Evolutionary conservation across 805 yeast genomes (phyloP), one percentile per base, ranked within the genome.

Genomic region (Jamesozyma jinghongensis): DNA sequence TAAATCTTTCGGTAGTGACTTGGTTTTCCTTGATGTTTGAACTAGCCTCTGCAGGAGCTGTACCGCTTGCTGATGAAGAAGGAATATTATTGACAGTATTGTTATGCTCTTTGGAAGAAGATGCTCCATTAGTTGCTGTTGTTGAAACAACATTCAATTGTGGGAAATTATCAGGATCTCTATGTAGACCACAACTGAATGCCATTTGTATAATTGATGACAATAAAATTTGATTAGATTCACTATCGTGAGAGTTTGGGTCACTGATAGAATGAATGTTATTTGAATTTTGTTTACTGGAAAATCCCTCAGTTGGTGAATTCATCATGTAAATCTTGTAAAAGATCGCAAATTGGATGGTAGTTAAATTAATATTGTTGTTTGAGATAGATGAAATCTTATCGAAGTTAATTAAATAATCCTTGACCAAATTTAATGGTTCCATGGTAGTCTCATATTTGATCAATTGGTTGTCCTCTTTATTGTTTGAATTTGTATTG

Each of bases 191-290:
- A 47, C 80, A 68, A 30, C 80, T 69, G 40, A 74, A 68, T 0
- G 81, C 84, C 81, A 81, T 77, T 51, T 79, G 85, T 13, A 78
- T 60, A 25, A 78, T 63, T 59, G 76, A 68, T 1, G 80, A 76
- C 12, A 72, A 56, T 40, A 73, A 70, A 6, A 76, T 71, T 49
- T 71, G 78, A 2, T 77, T 69, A 37, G 74, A 75, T 33, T 78
- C 80, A 41, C 75, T 79, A 50, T 75, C 82, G 38, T 60, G 64
- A 19, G 59, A 56, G 31, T 41, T 45, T 26, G 47, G 34, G 34
- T 42, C 46, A 34, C 44, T 37, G 22, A 41, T 47, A 45, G 38
- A 44, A 38, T 27, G 53, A 36, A 38, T 25, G 32, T 48, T 49
- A 18, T 32, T 31, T 13, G 44, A 19, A 26, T 34, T 37, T 22